These are phyloP conservation scores for Aureobasidium sp. DNA, from an alignment of 2,329 filamentous ascomycete species.

Conservation along the genomic window DNA sequence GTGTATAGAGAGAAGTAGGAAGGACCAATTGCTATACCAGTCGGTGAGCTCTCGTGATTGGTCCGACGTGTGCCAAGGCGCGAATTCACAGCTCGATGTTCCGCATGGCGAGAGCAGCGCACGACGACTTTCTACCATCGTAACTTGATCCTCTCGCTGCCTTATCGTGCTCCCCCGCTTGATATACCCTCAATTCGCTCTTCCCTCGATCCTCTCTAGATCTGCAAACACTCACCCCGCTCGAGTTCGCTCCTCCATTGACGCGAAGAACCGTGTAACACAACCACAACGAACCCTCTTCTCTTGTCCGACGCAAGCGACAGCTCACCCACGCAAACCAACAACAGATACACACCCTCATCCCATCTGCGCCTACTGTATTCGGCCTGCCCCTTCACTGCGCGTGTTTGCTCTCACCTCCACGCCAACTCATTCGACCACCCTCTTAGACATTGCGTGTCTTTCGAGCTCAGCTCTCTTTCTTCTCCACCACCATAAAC, in stretches of 20 bases:
- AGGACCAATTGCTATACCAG: not conserved
- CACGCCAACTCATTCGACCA: not conserved
- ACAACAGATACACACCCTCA: not conserved
- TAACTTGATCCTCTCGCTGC: not conserved
- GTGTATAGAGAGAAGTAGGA: not conserved
- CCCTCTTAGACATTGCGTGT: not conserved
- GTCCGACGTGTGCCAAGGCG: slow-evolving; percentile 3
- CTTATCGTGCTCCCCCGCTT: slow-evolving; percentile 1
- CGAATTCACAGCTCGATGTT: not conserved
- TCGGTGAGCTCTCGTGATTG: not conserved
- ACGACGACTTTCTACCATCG: slow-evolving; percentile 8
- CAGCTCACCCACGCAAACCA: not conserved
- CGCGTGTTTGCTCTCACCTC: not conserved
- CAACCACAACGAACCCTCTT: not conserved
- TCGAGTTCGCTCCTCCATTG: not conserved
- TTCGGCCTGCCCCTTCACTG: not conserved
- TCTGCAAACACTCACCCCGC: not conserved
- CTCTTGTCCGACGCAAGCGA: not conserved
- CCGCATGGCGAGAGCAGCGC: not conserved
- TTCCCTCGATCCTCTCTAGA: not conserved
- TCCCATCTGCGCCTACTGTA: not conserved
- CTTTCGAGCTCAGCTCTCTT: not conserved
- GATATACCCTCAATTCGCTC: not conserved
- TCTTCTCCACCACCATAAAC: not conserved
- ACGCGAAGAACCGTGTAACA: not conserved